Conservation (phyloP, 225 moss, liverwort and hornwort species). For the Thuidium tamariscinum region DNA sequence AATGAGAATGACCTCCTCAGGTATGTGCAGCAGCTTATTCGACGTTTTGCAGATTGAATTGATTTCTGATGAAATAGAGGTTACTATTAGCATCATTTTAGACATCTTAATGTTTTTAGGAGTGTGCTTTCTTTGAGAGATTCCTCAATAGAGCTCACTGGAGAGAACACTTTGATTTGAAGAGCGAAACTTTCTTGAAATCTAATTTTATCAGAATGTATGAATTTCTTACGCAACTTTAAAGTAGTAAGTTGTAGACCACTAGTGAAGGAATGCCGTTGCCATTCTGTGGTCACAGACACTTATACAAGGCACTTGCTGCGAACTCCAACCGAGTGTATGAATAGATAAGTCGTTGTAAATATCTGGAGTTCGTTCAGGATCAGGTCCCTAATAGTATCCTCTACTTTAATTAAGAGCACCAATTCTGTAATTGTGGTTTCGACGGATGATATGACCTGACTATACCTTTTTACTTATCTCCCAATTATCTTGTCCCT, state of each 20-base stretch:
- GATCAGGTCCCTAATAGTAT: neutral
- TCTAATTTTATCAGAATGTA: no score
- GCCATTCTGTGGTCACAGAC: neutral
- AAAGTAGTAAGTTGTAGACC: neutral
- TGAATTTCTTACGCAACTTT: neutral
- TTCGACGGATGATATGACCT: no score
- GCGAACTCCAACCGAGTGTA: neutral
- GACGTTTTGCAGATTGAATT: neutral
- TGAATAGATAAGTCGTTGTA: neutral
- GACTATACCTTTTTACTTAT: neutral
- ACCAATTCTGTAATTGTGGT: neutral
- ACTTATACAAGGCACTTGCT: neutral
- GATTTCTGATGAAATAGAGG: neutral
- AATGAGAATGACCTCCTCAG: conserved; percentile 70
- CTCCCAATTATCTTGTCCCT: neutral
- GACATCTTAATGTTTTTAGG: neutral
- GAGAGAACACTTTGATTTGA: neutral
- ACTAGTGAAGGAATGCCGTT: neutral
- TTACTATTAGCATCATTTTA: neutral
- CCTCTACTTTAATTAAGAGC: neutral
- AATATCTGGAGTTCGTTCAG: neutral
- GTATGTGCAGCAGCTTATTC: conserved; percentile 1
- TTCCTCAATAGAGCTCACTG: neutral
- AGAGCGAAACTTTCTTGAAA: neutral
- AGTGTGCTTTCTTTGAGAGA: neutral